Conservation (phyloP, 1,139 yeast genomes). For the Candida albicans region DNA sequence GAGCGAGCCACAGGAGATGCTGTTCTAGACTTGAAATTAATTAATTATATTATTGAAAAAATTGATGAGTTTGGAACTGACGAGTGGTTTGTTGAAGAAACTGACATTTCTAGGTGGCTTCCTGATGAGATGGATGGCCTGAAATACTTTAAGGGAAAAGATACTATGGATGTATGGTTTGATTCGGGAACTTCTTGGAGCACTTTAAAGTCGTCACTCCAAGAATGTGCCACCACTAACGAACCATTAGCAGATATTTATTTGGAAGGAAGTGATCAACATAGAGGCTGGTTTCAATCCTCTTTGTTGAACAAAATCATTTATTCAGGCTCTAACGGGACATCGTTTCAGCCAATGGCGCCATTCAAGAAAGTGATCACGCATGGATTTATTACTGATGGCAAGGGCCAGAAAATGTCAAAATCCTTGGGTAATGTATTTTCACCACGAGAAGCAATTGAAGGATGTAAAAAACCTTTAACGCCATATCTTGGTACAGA, state of each 20-base stretch:
- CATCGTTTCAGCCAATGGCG: slow-evolving; percentile 44
- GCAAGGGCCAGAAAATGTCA: slow-evolving; percentile 87
- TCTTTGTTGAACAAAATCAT: slow-evolving; percentile 80
- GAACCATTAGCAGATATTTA: slow-evolving; percentile 68
- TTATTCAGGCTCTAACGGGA: slow-evolving; percentile 35
- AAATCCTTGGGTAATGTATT: slow-evolving; percentile 86
- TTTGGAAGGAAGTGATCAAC: slow-evolving; percentile 95
- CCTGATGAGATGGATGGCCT: slow-evolving; percentile 44
- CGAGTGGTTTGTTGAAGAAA: slow-evolving; percentile 70
- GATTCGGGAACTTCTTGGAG: slow-evolving; percentile 97
- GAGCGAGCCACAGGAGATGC: slow-evolving; percentile 59
- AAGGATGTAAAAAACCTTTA: slow-evolving; percentile 57
- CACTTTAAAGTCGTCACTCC: slow-evolving; percentile 37
- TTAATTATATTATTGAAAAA: slow-evolving; percentile 53
- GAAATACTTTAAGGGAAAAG: slow-evolving; percentile 63
- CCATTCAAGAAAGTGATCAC: slow-evolving; percentile 81
- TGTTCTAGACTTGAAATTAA: slow-evolving; percentile 49
- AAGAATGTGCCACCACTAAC: slow-evolving; percentile 28
- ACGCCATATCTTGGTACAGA: slow-evolving; percentile 83
- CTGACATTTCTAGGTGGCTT: slow-evolving; percentile 67
- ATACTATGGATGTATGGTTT: slow-evolving; percentile 99
- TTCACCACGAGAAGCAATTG: slow-evolving; percentile 63
- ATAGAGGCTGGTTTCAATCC: slow-evolving; percentile 98
- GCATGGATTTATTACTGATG: slow-evolving; percentile 91
- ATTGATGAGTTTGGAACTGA: slow-evolving; percentile 66